Conservation (phyloP, 257 asterid genomes). For the Voacanga thouarsii region DNA sequence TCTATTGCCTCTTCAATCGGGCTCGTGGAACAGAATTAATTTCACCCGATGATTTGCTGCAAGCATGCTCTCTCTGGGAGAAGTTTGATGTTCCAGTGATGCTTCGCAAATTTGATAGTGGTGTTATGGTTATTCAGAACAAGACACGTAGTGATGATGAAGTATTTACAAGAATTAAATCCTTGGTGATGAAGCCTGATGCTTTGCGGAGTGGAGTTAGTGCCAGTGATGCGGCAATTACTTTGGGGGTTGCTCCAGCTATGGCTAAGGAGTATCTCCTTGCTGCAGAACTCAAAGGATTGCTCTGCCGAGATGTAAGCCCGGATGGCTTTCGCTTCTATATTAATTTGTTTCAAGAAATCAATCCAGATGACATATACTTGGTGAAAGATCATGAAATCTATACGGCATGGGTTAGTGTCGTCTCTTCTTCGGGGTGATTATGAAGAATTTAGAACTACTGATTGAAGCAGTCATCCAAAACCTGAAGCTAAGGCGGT, state of each 20-base stretch:
- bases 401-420: conserved; percentile 54
- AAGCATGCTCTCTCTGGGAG: conserved; percentile 95
- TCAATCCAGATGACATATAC: conserved; percentile 50
- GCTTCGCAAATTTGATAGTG: conserved; percentile 97
- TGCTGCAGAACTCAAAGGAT: conserved; percentile 89
- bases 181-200: conserved; percentile 64
- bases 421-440: conserved; percentile 37
- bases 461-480: background rate
- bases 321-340: conserved; percentile 90
- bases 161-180: conserved; percentile 76
- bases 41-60: conserved; percentile 95
- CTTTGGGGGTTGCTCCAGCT: conserved; percentile 96
- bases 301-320: conserved; percentile 93
- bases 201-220: conserved; percentile 67
- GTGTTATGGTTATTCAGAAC: conserved; percentile 92
- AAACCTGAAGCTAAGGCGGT: background rate
- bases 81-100: conserved; percentile 84
- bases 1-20: conserved; percentile 93
- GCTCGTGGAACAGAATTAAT: conserved; percentile 99
- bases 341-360: conserved; percentile 70
- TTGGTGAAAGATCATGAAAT: conserved; percentile 73
- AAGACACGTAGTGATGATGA: conserved; percentile 87
- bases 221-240: conserved; percentile 93
- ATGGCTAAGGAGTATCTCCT: conserved; percentile 97
- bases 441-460: background rate